Evolutionary conservation across 2,329 filamentous ascomycete genomes (phyloP), one percentile per base, ranked within the genome.

Genomic region (Trichoderma aggressivum): DNA sequence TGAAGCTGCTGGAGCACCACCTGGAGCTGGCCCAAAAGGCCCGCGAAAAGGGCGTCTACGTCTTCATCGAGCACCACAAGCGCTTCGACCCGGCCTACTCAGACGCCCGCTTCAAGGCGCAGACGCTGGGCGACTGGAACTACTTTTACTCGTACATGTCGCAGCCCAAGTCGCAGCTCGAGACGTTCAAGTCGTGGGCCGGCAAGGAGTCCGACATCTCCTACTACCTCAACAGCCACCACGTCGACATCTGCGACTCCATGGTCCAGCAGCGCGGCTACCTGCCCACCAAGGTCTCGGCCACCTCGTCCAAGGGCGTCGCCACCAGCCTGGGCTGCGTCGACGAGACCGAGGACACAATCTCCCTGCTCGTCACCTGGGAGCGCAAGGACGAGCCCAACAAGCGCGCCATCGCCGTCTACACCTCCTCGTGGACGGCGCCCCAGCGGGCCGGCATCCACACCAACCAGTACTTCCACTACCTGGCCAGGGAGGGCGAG

Each of bases 71-170:
- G 86, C 94, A 98, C 84, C 94, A 98, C 88, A 98, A 98, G 86
- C 93, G 95, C 71, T 98, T 91, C 83, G 94, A 98, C 80, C 94
- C 94, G 2, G 94, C 94, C 26, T 98, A 98, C 84, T 89, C 93
- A 16, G 94, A 98, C 80, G 95, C 95, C 16, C 89, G 91, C 63
- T 91, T 91, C 83, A 90, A 91, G 76, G 93, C 93, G 16, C 84
- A 89, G 78, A 89, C 86, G 67, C 85, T 98, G 8, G 94, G 94
- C 74, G 94, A 97, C 83, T 98, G 98, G 89, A 97, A 97, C 86
- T 98, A 98, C 86, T 98, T 97, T 81, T 98, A 97, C 87, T 92
- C 89, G 76, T 98, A 98, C 88, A 97, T 97, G 94, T 93, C 90
- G 63, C 94, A 97, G 85, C 92, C 91, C 72, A 97, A 97, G 84